phyloP scores from a whole-genome alignment of 1,284 basidiomycete genomes.

The Amylostereum areolatum region DNA sequence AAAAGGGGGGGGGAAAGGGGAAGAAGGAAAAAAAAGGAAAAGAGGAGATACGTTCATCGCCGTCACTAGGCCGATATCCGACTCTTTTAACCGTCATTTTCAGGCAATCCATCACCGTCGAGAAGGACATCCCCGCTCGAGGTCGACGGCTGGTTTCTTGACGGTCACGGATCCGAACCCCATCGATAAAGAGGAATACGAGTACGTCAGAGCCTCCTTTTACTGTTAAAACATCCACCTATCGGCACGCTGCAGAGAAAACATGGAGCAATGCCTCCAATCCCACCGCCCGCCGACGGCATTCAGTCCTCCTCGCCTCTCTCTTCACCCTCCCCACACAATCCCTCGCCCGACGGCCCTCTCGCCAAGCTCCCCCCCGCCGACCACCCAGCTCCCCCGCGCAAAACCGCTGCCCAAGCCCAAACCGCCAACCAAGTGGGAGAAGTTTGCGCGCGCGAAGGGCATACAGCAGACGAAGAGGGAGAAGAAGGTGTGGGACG shows the following conservation, averaged over 20 bases:
- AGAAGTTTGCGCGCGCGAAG: conserved; percentile 90
- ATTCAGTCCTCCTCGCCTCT: conserved; percentile 74
- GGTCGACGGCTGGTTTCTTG: conserved; percentile 79
- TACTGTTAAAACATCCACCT: not conserved
- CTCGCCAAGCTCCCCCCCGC: conserved; percentile 77
- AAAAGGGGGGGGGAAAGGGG: no score
- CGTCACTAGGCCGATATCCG: no score
- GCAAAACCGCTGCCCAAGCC: conserved; percentile 92
- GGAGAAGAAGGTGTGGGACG: conserved; percentile 90
- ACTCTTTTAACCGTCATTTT: not conserved
- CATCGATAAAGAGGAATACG: conserved; percentile 75
- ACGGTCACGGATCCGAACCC: conserved; percentile 86
- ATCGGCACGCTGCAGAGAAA: no score
- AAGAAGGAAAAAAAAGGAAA: no score
- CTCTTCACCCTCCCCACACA: conserved; percentile 84
- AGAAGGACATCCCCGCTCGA: conserved; percentile 80
- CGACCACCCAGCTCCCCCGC: conserved; percentile 76
- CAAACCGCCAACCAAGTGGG: conserved; percentile 95
- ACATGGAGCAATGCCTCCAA: conserved; percentile 79
- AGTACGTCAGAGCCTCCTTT: conserved; percentile 37
- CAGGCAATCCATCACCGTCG: conserved; percentile 64
- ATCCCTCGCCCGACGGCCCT: conserved; percentile 75
- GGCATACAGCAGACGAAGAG: conserved; percentile 82
- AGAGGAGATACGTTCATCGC: no score
- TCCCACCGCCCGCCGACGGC: conserved; percentile 81